Evolutionary conservation across 495 filamentous ascomycete species (phyloP).

Genomic region (Daldinia childiae): DNA sequence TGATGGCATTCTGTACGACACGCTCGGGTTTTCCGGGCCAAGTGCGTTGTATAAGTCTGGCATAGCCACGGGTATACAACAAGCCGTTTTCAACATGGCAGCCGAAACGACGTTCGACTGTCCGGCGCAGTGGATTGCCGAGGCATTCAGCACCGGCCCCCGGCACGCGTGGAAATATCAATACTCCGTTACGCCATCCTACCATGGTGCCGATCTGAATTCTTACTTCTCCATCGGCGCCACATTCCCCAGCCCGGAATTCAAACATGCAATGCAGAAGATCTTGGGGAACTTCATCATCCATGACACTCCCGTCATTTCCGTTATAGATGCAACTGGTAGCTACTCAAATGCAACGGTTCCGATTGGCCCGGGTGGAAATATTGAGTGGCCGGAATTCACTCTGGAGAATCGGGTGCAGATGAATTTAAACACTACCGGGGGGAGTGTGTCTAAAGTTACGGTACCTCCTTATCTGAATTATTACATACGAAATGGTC

Average conservation of each 20-base stretch:
- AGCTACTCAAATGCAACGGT: conserved; percentile 48
- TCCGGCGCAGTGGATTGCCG: conserved; percentile 70
- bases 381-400: conserved; percentile 52
- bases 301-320: conserved; percentile 55
- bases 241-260: conserved; percentile 40
- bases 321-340: conserved; percentile 57
- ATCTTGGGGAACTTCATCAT: conserved; percentile 65
- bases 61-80: conserved; percentile 39
- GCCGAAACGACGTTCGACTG: conserved; percentile 71
- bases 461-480: conserved; percentile 40
- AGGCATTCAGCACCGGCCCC: conserved; percentile 57
- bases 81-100: conserved; percentile 61
- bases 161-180: conserved; percentile 65
- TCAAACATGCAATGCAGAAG: conserved; percentile 47
- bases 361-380: conserved; percentile 34
- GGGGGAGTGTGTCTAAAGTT: conserved; percentile 50
- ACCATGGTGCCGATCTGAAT: conserved; percentile 64
- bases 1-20: conserved; percentile 30
- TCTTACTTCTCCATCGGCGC: conserved; percentile 59
- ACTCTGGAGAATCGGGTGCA: conserved; percentile 46
- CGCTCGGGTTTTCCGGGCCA: conserved; percentile 32
- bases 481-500: conserved; percentile 47
- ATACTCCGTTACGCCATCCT: conserved; percentile 67
- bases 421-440: conserved; percentile 66
- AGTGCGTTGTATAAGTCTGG: conserved; percentile 40